Evolutionary conservation across 257 asterid genomes (phyloP).

Genomic region (Solanum paucissectum): DNA sequence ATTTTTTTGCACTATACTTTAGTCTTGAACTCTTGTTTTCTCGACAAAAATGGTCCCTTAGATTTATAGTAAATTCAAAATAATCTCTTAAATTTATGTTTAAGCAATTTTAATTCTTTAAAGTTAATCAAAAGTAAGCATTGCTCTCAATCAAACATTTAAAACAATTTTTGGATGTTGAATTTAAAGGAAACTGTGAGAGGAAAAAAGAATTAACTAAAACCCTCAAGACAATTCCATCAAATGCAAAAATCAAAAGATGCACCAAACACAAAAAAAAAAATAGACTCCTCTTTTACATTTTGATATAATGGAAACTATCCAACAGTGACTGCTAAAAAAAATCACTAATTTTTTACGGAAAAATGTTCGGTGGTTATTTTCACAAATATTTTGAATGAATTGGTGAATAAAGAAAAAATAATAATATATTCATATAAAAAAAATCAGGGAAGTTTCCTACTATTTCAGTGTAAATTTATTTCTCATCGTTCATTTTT

Average conservation of each 20-base stretch:
- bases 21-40: not conserved
- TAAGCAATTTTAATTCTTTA: not conserved
- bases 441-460: no score
- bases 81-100: not conserved
- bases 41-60: not conserved
- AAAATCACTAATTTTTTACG: no score
- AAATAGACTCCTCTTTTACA: not conserved
- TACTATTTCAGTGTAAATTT: not conserved
- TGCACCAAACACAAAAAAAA: not conserved
- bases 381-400: no score
- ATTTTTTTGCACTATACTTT: not conserved
- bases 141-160: not conserved
- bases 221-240: not conserved
- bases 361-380: not conserved
- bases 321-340: not conserved
- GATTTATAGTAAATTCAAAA: no score
- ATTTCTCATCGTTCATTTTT: not conserved
- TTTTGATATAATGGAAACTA: not conserved
- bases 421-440: no score
- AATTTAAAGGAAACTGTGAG: not conserved
- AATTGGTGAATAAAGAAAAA: no score
- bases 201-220: no score
- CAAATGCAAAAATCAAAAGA: not conserved
- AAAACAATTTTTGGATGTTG: not conserved
- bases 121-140: not conserved